Conservation (phyloP, 108 stramenopile species). For the Nannochloropsis granulata region DNA sequence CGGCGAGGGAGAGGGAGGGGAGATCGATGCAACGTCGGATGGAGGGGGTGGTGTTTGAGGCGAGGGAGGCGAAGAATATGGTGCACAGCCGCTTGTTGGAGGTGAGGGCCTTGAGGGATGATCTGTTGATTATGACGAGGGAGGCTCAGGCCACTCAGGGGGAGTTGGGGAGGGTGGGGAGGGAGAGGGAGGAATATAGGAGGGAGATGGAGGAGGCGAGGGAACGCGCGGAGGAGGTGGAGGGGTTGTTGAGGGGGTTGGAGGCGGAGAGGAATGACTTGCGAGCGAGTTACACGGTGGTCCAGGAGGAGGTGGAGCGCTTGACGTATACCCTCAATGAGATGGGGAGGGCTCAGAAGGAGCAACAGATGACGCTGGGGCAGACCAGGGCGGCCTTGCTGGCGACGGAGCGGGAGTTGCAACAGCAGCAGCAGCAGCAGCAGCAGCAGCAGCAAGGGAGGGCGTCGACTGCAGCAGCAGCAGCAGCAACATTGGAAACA, state of each 20-base stretch:
- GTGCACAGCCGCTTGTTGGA: neutral
- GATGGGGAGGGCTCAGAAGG: neutral
- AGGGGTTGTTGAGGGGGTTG: neutral
- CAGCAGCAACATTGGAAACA: neutral
- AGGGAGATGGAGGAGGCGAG: neutral
- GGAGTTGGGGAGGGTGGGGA: neutral
- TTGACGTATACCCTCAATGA: neutral
- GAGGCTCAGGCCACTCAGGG: neutral
- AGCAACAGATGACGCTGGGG: neutral
- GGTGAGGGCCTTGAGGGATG: neutral
- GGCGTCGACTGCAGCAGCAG: neutral
- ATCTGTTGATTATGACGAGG: neutral
- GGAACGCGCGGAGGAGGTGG: neutral
- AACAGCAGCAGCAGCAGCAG: neutral
- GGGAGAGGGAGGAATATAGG: neutral
- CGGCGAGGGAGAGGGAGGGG: neutral
- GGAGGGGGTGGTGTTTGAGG: neutral
- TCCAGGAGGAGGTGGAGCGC: neutral
- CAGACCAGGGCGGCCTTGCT: neutral
- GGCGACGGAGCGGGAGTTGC: neutral
- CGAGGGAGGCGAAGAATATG: neutral
- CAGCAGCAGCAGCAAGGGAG: neutral
- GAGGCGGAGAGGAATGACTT: neutral
- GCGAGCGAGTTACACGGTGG: neutral
- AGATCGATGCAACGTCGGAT: neutral